Percentiles rank a stretch among this genome's conserved stretches.
Conservation (phyloP, 2,329 filamentous ascomycete genomes). For the Monosporascus sp. region DNA sequence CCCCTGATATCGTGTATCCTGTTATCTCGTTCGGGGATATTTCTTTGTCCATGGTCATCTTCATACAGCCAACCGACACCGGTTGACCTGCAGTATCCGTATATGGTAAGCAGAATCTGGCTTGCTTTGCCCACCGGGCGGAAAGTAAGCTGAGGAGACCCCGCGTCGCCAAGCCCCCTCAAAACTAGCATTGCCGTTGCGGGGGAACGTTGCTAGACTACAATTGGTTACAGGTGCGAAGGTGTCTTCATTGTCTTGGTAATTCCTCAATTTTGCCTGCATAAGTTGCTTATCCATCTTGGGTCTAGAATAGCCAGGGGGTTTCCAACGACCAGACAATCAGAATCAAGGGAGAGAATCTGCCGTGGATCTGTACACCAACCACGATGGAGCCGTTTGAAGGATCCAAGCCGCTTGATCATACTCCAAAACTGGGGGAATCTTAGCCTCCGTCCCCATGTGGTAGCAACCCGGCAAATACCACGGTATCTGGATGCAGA, state of each 20-base stretch:
- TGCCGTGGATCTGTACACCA: background rate
- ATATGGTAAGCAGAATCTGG: background rate
- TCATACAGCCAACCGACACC: background rate
- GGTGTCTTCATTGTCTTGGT: background rate
- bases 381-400: background rate
- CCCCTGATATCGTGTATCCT: background rate
- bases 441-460: background rate
- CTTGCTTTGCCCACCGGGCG: background rate
- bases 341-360: background rate
- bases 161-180: background rate
- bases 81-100: background rate
- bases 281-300: background rate
- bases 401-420: background rate
- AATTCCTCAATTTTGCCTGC: background rate
- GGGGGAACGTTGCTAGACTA: background rate
- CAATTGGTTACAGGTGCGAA: background rate
- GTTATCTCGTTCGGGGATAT: background rate
- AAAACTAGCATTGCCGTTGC: background rate
- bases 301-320: background rate
- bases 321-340: background rate
- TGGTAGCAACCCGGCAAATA: background rate
- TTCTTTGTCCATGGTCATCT: background rate
- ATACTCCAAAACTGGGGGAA: background rate
- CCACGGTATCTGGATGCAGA: no score
- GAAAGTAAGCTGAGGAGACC: background rate